Percentiles rank a stretch among this genome's conserved stretches.
Conservation (phyloP, 2,329 filamentous ascomycete species). For the Colletotrichum sp. region DNA sequence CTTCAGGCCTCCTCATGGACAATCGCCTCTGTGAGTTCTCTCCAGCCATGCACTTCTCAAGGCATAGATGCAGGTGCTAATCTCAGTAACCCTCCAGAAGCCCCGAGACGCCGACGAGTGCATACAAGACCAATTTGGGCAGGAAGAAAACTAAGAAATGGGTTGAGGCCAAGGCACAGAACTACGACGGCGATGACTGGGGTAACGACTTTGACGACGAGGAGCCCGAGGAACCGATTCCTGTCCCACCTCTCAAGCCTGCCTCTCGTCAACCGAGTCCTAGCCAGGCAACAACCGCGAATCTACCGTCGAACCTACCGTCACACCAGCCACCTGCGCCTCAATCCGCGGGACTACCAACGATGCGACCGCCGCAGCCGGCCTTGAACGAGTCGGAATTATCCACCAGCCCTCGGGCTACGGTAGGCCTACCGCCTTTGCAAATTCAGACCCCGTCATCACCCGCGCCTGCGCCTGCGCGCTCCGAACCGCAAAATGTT, state of each 20-base stretch:
- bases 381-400: conserved; percentile 4
- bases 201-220: conserved; percentile 68
- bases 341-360: conserved; percentile 27
- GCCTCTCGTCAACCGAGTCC: conserved; percentile 30
- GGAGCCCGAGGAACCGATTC: conserved; percentile 47
- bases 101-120: conserved; percentile 27
- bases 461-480: background rate
- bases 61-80: background rate
- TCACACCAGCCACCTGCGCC: conserved; percentile 23
- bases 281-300: conserved; percentile 37
- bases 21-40: conserved; percentile 15
- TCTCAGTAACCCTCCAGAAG: background rate
- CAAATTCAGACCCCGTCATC: conserved; percentile 33
- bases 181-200: conserved; percentile 95
- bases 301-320: conserved; percentile 22
- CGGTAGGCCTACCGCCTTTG: conserved; percentile 32
- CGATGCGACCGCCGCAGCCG: conserved; percentile 26
- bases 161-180: conserved; percentile 86
- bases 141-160: conserved; percentile 93
- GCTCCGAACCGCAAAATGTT: conserved; percentile 8
- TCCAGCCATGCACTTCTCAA: background rate
- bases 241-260: conserved; percentile 30
- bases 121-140: conserved; percentile 85
- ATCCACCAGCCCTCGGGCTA: conserved; percentile 26
- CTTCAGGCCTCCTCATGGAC: conserved; percentile 11